Evolutionary conservation across 345 rosid species (phyloP), one percentile per base, ranked within the genome.

Genomic region (Fremontodendron californicum): DNA sequence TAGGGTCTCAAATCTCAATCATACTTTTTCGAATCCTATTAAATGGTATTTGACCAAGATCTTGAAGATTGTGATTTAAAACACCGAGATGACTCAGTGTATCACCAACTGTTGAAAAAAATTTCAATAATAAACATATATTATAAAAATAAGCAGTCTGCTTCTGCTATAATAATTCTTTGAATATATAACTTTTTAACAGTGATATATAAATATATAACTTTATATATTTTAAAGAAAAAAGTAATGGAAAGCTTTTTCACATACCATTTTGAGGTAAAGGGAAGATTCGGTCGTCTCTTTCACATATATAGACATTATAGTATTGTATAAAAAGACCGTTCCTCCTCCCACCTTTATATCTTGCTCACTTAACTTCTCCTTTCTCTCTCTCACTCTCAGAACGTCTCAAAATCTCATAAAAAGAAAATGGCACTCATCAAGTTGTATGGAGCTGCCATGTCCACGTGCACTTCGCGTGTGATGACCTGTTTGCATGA

Each of bases 401-500:
- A 3, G 4, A 12, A 12, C 18, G 13, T 39, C 40, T 39, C 40
- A 3, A 21, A 3, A 21, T 9, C 25, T 51, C 27, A 54, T n/a
- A 21, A 16, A 45, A 81, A 89, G 98, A 7, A 33, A 62, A 62
- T 87, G 96, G 89, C 75, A 71, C 75, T 92, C 45, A 93, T 93
- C 81, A 16, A 88, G 87, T 66, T 93, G 78, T 65, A 92, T 57
- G 98, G 98, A 75, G 71, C 85, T n/a, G 81, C 88, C 45, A 82
- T 89, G 90, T 94, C 96, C 29, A 84, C 90, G 0, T 85, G 88
- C 96, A 89, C 93, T 51, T 64, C 91, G 2, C 88, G 89, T 35
- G 98, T 87, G 7, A 67, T 91, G 83, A 73, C 83, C 25, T 90
- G 92, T 77, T 92, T 94, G 39, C 87, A 85, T 29, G 98, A 94